A percentile compares a stretch with the other conserved stretches of the same genome.
These are phyloP conservation scores for Rhodosporidiobolus odoratus DNA, from an alignment of 768 basidiomycete species.

Conservation along the genomic window DNA sequence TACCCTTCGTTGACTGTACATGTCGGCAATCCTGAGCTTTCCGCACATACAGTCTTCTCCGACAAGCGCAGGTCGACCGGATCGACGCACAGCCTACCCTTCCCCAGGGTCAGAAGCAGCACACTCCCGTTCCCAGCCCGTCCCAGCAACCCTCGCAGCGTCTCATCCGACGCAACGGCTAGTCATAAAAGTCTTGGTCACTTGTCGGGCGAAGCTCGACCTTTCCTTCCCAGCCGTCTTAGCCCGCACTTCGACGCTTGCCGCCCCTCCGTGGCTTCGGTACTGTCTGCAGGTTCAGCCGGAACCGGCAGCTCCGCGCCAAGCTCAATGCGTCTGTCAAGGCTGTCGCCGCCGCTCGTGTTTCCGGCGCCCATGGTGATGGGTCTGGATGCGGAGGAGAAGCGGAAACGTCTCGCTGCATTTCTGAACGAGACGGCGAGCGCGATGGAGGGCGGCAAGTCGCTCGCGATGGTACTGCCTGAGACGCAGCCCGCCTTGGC, in stretches of 20 bases:
- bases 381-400: background rate
- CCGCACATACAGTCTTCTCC: background rate
- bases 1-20: background rate
- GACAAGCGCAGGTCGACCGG: background rate
- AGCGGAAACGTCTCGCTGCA: slow-evolving; percentile 30
- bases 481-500: background rate
- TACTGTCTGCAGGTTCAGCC: slow-evolving; percentile 16
- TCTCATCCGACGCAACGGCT: background rate
- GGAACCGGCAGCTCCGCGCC: background rate
- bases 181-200: background rate
- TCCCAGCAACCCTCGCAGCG: background rate
- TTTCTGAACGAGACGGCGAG: slow-evolving; percentile 33
- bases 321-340: slow-evolving; percentile 49
- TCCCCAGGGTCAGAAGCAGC: background rate
- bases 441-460: slow-evolving; percentile 39
- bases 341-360: slow-evolving; percentile 61
- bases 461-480: slow-evolving; percentile 33
- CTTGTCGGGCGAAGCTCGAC: slow-evolving; percentile 8
- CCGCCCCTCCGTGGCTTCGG: slow-evolving; percentile 10
- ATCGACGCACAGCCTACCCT: background rate
- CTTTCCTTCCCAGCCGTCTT: background rate
- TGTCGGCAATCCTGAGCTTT: background rate
- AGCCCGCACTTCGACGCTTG: background rate
- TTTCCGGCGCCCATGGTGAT: slow-evolving; percentile 2
- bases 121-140: slow-evolving; percentile 25